These are phyloP conservation scores for Gastroboletus turbinatus DNA, from an alignment of 1,284 basidiomycete genomes.

Conservation along the genomic window DNA sequence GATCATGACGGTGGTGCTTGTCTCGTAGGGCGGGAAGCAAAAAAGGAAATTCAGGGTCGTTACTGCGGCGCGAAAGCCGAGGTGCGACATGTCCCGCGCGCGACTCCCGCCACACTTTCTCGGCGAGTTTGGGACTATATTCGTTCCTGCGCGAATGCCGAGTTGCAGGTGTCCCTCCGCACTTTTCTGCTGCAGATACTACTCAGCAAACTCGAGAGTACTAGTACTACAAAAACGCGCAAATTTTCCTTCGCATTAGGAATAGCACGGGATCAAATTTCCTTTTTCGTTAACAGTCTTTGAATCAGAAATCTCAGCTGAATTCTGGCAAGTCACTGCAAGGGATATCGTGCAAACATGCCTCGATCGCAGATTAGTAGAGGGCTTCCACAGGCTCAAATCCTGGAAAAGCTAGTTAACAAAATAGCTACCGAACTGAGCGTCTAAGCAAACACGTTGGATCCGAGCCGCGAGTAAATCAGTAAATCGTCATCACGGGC, in stretches of 20 bases:
- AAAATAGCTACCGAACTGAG: conserved; percentile 1
- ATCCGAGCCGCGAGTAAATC: too few relatives aligned
- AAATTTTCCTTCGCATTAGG: background rate
- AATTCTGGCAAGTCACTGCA: too few relatives aligned
- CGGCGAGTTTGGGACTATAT: background rate
- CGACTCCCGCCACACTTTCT: background rate
- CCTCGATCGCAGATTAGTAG: background rate
- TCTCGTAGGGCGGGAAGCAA: background rate
- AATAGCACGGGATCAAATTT: background rate
- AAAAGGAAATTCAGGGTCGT: conserved; percentile 10
- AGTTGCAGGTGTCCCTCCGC: background rate
- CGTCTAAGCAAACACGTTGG: conserved; percentile 3
- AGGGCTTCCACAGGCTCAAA: background rate
- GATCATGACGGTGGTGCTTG: background rate
- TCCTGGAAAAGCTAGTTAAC: background rate
- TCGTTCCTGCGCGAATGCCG: background rate
- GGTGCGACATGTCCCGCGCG: too few relatives aligned
- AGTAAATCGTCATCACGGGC: background rate
- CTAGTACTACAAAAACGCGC: background rate
- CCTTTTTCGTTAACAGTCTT: background rate
- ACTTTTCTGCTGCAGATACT: too few relatives aligned
- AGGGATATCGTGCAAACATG: too few relatives aligned
- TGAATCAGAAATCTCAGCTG: background rate
- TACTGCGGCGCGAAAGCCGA: background rate
- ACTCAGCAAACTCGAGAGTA: background rate